Conservation (phyloP, 108 stramenopile species). For the Cyclotella kingstonii region DNA sequence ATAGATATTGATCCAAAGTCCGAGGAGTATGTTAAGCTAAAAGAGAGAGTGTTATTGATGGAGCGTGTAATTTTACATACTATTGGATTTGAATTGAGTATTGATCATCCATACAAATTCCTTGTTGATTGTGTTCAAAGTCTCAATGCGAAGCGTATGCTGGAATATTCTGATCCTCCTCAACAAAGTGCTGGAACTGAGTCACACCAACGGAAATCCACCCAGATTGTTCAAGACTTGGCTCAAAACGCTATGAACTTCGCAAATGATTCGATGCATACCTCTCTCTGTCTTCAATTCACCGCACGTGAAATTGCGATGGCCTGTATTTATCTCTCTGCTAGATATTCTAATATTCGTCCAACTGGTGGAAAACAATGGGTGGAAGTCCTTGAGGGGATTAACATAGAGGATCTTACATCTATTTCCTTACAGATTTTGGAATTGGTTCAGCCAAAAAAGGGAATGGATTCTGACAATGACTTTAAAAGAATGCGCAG, state of each 20-base stretch:
- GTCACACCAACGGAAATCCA: constrained; percentile 12
- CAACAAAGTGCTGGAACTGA: constrained; percentile 1
- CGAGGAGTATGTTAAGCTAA: constrained; percentile 76
- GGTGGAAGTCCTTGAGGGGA: constrained; percentile 53
- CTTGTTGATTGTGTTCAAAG: constrained; percentile 66
- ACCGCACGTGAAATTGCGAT: constrained; percentile 63
- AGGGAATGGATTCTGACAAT: constrained; percentile 20
- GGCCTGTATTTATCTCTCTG: constrained; percentile 69
- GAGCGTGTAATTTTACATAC: constrained; percentile 89
- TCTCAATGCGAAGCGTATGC: constrained; percentile 46
- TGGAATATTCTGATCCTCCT: constrained; percentile 46
- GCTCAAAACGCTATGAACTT: constrained; percentile 84
- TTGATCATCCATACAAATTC: constrained; percentile 86
- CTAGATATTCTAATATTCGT: constrained; percentile 55
- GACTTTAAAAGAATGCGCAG: constrained; percentile 28
- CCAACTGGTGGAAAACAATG: constrained; percentile 50
- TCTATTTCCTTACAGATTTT: constrained; percentile 32
- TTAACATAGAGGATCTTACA: constrained; percentile 22
- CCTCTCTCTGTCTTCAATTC: constrained; percentile 77
- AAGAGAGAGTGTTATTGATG: constrained; percentile 77
- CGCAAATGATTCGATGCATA: constrained; percentile 85
- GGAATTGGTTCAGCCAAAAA: constrained; percentile 30
- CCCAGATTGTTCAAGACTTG: constrained; percentile 65
- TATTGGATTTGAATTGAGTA: constrained; percentile 83
- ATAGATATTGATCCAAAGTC: constrained; percentile 57